Evolutionary conservation across 768 basidiomycete genomes (phyloP), one percentile per base, ranked within the genome.

Genomic region (Lentinula raphanica): DNA sequence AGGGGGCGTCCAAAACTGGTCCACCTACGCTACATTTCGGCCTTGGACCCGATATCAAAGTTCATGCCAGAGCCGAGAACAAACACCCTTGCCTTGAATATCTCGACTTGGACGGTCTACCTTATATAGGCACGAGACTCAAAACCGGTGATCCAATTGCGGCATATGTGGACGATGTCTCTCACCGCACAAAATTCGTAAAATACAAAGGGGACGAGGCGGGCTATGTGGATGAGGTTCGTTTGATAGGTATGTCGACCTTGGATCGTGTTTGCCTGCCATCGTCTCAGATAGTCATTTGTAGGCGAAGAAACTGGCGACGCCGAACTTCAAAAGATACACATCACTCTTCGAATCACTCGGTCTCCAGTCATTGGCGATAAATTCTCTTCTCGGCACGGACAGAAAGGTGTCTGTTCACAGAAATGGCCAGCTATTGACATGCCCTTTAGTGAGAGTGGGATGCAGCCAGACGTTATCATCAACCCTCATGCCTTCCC

Each of bases 401-500:
- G 97, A 29, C 97, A 99, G 73, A 99, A 99, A 72, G 97, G 97
- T 78, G 94, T 99, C 54, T 98, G 96, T 73, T 98, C 96, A 49
- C 97, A 99, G 70, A 98, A 97, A 74, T 99, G 95, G 93, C 97
- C 97, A 7, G 84, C 90, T 17, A 74, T 97, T 64, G 97, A 99
- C 69, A 98, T 99, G 97, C 97, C 97, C 13, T 98, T 99, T 80
- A 88, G 87, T 65, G 97, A 99, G 76, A 96, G 92, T 58, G 97
- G 97, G 15, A 94, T 99, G 82, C 96, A 98, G 71, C 97, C 97
- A 1, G 97, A 99, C 72, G 85, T 99, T 50, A 98, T 99, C 71
- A 98, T 99, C 78, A 99, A 99, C 74, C 97, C 97, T 35, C 97
- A 99, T 70, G 97, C 97, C 15, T 99, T 99, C 79, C 97, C 97